Base-by-base conservation (phyloP, 495 filamentous ascomycete species). In the Penicillium maclennaniae region DNA sequence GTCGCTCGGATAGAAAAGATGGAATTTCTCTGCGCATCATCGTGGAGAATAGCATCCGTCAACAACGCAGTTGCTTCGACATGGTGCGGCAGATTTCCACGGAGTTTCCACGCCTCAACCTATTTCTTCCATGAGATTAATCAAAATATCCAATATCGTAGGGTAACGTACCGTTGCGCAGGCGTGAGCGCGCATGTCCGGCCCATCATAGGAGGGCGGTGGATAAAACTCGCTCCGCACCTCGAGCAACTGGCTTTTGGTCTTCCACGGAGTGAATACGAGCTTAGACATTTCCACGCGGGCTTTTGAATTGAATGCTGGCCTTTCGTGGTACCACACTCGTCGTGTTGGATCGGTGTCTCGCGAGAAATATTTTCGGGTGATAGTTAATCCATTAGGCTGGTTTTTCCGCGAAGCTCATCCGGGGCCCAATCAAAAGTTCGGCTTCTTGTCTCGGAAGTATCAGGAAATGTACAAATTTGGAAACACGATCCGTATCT, bases 21-120 rank as follows among this genome's bases (percentile, higher is more conserved):
- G 6, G 75, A 78, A 47, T 75, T 73, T 28, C 76, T 74, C 54
- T 69, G 67, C 19, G 71, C 69, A 59, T 80, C 77, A 63, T 91
- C 87, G 54, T 83, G 80, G 26, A 95, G 73, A 43, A 87, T 77
- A 7, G 88, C 88, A 54, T 89, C 84, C 36, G 81, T 85, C 51
- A 95, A 74, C 25, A 91, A 73, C 15, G 88, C 88, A 2, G 88
- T 95, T 14, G 86, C 87, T 70, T 92, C 88, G 47, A 95, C 81
- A 56, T 89, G 76, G 71, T 92, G 88, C 26, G 89, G 88, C 41
- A 91, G 84, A 59, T 83, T 83, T 49, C 88, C 88, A 56, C 88
- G 83, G 14, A 82, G 45, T 56, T 83, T 83, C 81, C 81, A 84
- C 7, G 73, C 76, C 28, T 64, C 68, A 19, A 82, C 77, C 79